Conservation (phyloP, 345 rosid genomes). For the rapeseed (Brassica napus) region DNA sequence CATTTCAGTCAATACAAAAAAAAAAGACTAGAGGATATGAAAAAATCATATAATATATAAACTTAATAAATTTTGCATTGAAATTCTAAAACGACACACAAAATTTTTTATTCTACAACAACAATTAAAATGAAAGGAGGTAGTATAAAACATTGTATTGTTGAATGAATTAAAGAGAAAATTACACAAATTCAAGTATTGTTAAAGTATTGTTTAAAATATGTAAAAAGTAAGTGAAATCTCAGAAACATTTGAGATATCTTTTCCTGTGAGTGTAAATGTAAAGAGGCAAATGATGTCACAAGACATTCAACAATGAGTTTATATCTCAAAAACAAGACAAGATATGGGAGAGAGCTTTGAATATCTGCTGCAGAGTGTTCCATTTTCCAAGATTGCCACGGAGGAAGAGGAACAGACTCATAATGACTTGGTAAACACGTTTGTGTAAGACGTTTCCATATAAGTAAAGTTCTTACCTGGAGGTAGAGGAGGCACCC, state of each 20-base stretch:
- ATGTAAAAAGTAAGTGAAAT: not conserved
- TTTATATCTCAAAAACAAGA: not conserved
- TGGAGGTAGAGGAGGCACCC: constrained; percentile 59
- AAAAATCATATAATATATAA: too few species aligned
- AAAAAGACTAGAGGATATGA: too few species aligned
- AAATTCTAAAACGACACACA: too few species aligned
- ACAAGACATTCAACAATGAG: not conserved
- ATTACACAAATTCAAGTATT: not conserved
- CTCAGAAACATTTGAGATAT: not conserved
- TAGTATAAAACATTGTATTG: not conserved
- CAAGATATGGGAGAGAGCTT: too few species aligned
- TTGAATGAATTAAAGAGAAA: not conserved
- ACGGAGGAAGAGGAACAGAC: not conserved
- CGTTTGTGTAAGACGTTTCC: constrained; percentile 72
- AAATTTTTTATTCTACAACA: too few species aligned
- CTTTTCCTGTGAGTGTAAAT: too few species aligned
- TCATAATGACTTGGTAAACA: constrained; percentile 35
- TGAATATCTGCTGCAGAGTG: too few species aligned
- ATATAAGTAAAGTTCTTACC: constrained; percentile 63
- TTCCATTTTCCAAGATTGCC: too few species aligned
- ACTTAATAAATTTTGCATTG: too few species aligned
- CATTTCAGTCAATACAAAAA: too few species aligned
- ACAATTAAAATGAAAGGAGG: too few species aligned
- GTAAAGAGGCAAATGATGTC: too few species aligned
- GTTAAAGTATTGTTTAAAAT: not conserved